Evolutionary conservation across 768 basidiomycete genomes (phyloP), one percentile per base, ranked within the genome.

Genomic region (Amanita thiersii): DNA sequence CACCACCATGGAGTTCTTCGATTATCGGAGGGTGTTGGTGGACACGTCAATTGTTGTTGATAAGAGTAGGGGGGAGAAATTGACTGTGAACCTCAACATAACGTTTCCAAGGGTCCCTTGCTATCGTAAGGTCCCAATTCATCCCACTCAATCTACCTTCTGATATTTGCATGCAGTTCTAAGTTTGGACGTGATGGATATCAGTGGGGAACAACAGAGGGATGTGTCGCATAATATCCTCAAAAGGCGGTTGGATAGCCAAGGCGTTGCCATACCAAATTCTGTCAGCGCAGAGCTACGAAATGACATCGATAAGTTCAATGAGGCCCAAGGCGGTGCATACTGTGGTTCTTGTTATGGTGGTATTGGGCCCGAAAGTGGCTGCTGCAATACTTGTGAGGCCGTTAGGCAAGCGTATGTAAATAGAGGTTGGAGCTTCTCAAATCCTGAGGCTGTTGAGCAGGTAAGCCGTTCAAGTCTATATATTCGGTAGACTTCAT

Each of bases 301-400:
- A 47, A 96, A 90, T 47, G 94, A 99, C 41, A 62, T 93, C 2
- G 93, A 97, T 61, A 82, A 77, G 59, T 61, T 87, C 51, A 79
- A 77, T 48, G 67, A 78, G 45, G 63, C 69, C 56, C 70, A 77
- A 57, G 61, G 72, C 37, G 61, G 64, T 1, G 71, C 69, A 45
- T 93, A 90, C 57, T 98, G 94, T 63, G 96, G 96, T 3, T 94
- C 91, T 4, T 99, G 96, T 63, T 99, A 87, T 51, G 96, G 96
- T 44, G 96, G 90, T 43, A 49, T 75, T 18, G 76, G 73, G 39
- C 84, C 90, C 2, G 69, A 68, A 33, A 62, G 61, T 56, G 92
- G 91, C 4, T 99, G 96, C 62, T 99, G 96, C 63, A 89, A 99
- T 58, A 82, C 81, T 32, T 99, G 96, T 60, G 96, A 99, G 56